Percentiles rank a stretch among this genome's conserved stretches.
phyloP scores from a whole-genome alignment of 1,139 yeast species.

The Saccharomyces hybrid region DNA sequence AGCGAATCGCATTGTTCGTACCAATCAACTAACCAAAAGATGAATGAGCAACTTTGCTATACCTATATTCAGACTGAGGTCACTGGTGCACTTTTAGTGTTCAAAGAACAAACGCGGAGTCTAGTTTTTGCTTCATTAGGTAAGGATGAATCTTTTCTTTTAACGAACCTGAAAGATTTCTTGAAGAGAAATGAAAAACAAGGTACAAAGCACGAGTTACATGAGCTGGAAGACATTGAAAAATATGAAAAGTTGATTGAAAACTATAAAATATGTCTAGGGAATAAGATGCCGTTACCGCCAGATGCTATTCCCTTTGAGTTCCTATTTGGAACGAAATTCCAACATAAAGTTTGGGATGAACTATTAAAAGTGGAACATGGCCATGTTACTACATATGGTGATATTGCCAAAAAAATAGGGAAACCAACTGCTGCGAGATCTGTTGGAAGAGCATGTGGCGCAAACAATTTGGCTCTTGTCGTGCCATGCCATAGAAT shows the following conservation, averaged over 20 bases:
- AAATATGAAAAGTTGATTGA: neutral
- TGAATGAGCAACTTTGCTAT: conserved; percentile 11
- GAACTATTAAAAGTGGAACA: conserved; percentile 13
- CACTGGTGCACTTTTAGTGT: conserved; percentile 11
- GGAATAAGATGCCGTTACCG: neutral
- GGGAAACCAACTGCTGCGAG: conserved; percentile 19
- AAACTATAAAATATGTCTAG: conserved; percentile 3
- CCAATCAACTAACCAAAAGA: neutral
- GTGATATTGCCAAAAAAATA: conserved; percentile 16
- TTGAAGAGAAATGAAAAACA: conserved; percentile 10
- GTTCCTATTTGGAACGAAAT: conserved; percentile 23
- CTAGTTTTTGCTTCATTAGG: conserved; percentile 20
- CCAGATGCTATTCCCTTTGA: conserved; percentile 11
- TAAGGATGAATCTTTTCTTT: conserved; percentile 8
- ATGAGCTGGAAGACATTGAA: neutral
- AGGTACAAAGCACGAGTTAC: conserved; percentile 6
- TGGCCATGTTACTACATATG: conserved; percentile 19
- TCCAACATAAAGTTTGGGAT: conserved; percentile 25
- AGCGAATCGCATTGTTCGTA: neutral
- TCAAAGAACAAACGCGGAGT: conserved; percentile 8
- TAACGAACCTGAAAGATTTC: conserved; percentile 13
- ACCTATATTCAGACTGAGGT: conserved; percentile 9
- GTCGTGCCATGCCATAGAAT: conserved; percentile 29
- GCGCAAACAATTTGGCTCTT: conserved; percentile 21
- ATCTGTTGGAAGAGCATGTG: conserved; percentile 27